These are phyloP conservation scores for Debaryomyces udenii DNA, from an alignment of 1,139 yeast species.

Conservation along the genomic window DNA sequence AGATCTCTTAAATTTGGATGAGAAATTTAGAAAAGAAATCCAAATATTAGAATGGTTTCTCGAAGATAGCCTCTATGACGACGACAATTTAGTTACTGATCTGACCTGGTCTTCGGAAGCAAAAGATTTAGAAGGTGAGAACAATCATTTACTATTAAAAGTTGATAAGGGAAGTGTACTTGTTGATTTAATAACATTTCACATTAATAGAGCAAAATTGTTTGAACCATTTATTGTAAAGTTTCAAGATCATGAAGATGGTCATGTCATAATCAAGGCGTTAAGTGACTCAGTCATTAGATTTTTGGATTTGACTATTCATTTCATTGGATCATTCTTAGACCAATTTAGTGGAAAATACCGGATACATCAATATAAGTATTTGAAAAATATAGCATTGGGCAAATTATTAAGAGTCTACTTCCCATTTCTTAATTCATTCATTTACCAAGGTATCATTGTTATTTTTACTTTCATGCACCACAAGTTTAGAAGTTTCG, in stretches of 20 bases:
- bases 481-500: constrained; percentile 41
- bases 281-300: constrained; percentile 41
- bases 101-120: background rate
- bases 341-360: constrained; percentile 22
- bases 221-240: constrained; percentile 54
- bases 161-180: constrained; percentile 42
- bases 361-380: constrained; percentile 10
- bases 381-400: constrained; percentile 24
- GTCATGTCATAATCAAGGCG: constrained; percentile 30
- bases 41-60: constrained; percentile 32
- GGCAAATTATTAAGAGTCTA: constrained; percentile 39
- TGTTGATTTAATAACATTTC: constrained; percentile 47
- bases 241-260: constrained; percentile 35
- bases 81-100: constrained; percentile 10
- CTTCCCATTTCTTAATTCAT: constrained; percentile 53
- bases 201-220: constrained; percentile 54
- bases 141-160: constrained; percentile 28
- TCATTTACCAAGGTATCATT: constrained; percentile 54
- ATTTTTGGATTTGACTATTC: constrained; percentile 38
- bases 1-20: constrained; percentile 43
- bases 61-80: constrained; percentile 20
- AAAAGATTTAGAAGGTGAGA: constrained; percentile 19
- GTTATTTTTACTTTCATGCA: constrained; percentile 53
- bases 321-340: constrained; percentile 29
- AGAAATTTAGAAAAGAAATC: constrained; percentile 45